Conservation (phyloP, 2,329 filamentous ascomycete genomes). For the Claviceps sorghi region DNA sequence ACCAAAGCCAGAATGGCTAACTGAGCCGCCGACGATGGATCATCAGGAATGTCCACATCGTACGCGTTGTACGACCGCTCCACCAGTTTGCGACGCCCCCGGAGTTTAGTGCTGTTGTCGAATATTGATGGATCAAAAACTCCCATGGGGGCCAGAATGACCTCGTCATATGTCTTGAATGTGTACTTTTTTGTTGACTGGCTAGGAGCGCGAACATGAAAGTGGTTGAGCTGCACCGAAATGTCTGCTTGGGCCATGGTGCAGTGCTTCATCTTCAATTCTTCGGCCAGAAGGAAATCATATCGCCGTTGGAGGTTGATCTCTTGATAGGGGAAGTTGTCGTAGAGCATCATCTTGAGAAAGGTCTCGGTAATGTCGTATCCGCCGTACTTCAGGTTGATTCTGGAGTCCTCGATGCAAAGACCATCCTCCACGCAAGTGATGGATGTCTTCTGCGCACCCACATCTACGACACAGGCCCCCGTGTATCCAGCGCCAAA, state of each 20-base stretch:
- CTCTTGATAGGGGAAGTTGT: conserved; percentile 88
- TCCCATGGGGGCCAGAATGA: conserved; percentile 89
- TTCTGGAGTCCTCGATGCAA: conserved; percentile 81
- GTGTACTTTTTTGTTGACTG: conserved; percentile 84
- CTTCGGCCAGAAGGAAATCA: conserved; percentile 85
- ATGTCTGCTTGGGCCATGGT: conserved; percentile 85
- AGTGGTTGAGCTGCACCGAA: conserved; percentile 75
- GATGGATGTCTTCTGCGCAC: conserved; percentile 92
- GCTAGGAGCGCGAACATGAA: conserved; percentile 76
- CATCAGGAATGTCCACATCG: conserved; percentile 73
- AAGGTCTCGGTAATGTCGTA: conserved; percentile 89
- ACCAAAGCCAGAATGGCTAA: conserved; percentile 46
- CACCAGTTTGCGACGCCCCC: conserved; percentile 64
- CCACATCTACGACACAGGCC: conserved; percentile 89
- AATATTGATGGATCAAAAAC: conserved; percentile 83
- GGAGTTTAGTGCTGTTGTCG: conserved; percentile 66
- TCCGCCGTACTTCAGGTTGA: conserved; percentile 91
- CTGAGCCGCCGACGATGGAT: conserved; percentile 76
- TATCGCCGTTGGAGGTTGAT: conserved; percentile 85
- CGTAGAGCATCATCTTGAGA: conserved; percentile 93
- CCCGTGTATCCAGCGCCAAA: conserved; percentile 92
- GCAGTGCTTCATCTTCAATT: conserved; percentile 85
- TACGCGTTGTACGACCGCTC: conserved; percentile 88
- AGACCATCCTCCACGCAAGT: conserved; percentile 96
- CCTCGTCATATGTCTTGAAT: conserved; percentile 96